phyloP scores from a whole-genome alignment of 1,284 basidiomycete genomes.

The Cryptococcus sp. region DNA sequence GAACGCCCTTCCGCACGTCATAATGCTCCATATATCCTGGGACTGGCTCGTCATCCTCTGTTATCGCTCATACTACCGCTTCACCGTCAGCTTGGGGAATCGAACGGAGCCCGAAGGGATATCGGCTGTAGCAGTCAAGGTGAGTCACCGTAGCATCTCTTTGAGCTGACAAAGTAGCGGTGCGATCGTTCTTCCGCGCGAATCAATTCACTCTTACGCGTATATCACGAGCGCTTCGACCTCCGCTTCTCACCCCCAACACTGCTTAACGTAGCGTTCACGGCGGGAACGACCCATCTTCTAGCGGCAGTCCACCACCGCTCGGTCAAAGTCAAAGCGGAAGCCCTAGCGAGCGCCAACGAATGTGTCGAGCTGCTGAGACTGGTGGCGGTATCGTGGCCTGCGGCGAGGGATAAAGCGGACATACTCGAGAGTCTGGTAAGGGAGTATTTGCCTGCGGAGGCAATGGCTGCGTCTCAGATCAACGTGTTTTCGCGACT shows the following conservation, averaged over 20 bases:
- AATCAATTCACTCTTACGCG: too few relatives aligned
- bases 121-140: constrained; percentile 6
- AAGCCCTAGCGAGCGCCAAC: constrained; percentile 15
- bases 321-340: constrained; percentile 19
- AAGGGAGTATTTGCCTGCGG: constrained; percentile 20
- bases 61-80: constrained; percentile 61
- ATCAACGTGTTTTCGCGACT: too few relatives aligned
- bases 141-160: not conserved
- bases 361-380: constrained; percentile 27
- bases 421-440: constrained; percentile 22
- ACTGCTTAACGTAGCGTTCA: constrained; percentile 65
- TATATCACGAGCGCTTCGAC: constrained; percentile 24
- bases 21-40: constrained; percentile 66
- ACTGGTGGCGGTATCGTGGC: constrained; percentile 31
- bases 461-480: not conserved
- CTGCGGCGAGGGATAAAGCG: constrained; percentile 24
- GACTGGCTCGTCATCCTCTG: constrained; percentile 68
- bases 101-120: constrained; percentile 6
- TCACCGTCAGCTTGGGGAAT: constrained; percentile 53
- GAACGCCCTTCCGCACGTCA: constrained; percentile 62
- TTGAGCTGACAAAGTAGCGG: too few relatives aligned
- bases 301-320: constrained; percentile 27
- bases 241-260: constrained; percentile 66
- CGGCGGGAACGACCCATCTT: constrained; percentile 60
- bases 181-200: too few relatives aligned